Conservation (phyloP, 2,329 filamentous ascomycete species). For the Sclerotinia subarctica region DNA sequence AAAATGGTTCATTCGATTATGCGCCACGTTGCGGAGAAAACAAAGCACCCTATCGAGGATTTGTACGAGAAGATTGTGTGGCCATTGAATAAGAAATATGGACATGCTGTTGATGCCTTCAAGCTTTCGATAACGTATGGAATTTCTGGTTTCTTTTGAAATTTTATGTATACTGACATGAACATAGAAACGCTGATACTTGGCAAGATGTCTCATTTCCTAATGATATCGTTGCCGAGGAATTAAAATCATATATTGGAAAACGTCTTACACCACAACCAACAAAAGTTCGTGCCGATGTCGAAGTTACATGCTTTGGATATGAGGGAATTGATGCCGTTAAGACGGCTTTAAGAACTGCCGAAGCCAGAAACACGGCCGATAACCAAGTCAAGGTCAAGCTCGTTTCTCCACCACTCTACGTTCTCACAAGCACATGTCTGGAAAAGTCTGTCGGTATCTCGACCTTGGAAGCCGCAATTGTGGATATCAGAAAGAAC, state of each 20-base stretch:
- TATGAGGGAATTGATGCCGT: slow-evolving; percentile 99
- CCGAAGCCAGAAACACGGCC: slow-evolving; percentile 86
- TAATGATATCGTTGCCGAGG: slow-evolving; percentile 77
- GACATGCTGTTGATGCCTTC: slow-evolving; percentile 95
- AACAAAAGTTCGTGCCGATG: slow-evolving; percentile 97
- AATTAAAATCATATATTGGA: slow-evolving; percentile 91
- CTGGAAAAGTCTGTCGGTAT: slow-evolving; percentile 90
- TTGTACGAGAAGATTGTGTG: slow-evolving; percentile 94
- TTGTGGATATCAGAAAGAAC: slow-evolving; percentile 76
- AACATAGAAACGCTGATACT: slow-evolving; percentile 80
- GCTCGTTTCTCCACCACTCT: slow-evolving; percentile 94
- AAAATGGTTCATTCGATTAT: slow-evolving; percentile 99
- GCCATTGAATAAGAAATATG: slow-evolving; percentile 97
- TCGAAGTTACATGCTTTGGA: slow-evolving; percentile 91
- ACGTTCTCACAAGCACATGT: slow-evolving; percentile 93
- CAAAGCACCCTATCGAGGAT: slow-evolving; percentile 85
- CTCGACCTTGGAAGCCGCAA: slow-evolving; percentile 79
- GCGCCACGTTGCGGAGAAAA: slow-evolving; percentile 98
- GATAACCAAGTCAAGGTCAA: slow-evolving; percentile 97
- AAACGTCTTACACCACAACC: slow-evolving; percentile 96
- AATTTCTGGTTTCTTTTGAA: slow-evolving; percentile 16
- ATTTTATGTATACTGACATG: slow-evolving; percentile 23
- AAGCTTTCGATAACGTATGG: slow-evolving; percentile 95
- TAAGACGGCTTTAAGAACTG: slow-evolving; percentile 85
- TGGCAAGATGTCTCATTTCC: slow-evolving; percentile 93